Evolutionary conservation across 2,329 filamentous ascomycete species (phyloP), one percentile per base, ranked within the genome.

Genomic region (Fusarium sp.): DNA sequence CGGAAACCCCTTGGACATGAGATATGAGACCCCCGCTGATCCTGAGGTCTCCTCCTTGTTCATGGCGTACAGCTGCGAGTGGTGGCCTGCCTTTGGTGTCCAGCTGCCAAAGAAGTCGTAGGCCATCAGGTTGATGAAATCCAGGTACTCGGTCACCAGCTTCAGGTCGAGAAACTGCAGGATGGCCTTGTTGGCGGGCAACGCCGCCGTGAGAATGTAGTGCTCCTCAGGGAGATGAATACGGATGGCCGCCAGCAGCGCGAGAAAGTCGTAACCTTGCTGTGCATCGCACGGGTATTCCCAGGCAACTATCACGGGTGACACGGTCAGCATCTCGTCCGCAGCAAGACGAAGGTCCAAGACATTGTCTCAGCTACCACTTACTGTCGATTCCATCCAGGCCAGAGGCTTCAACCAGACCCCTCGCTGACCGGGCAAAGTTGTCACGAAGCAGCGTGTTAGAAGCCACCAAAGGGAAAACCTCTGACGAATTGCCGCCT

Each of bases 21-120:
- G 84, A 79, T 93, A 93, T 6, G 88, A 85, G 4, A 95, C 89
- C 0, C 89, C 90, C 1, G 90, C 88, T 14, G 92, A 88, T n/a
- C 89, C 92, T 2, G 92, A 95, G 1, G 89, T 86, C 71, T 92
- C 88, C 72, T 88, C 89, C 72, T 89, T 87, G 63, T 82, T 85
- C 66, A 90, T 87, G 1, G 90, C 85, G 79, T 91, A 94, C 1
- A 97, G 88, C 79, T 95, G 93, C 6, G 93, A 90, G 64, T 96
- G 94, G 80, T 96, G 93, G 8, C 93, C 94, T 54, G 90, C 90
- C 66, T 88, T 88, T 33, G 85, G 80, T 2, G 89, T 89, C 93
- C 93, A 95, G 4, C 90, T 86, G 1, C 94, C 93, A 30, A 89
- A 91, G 79, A 95, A 94, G 81, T 97, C 94, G 82, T 95, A 97